Evolutionary conservation across 257 asterid genomes (phyloP).

Genomic region (Capsicum baccatum): DNA sequence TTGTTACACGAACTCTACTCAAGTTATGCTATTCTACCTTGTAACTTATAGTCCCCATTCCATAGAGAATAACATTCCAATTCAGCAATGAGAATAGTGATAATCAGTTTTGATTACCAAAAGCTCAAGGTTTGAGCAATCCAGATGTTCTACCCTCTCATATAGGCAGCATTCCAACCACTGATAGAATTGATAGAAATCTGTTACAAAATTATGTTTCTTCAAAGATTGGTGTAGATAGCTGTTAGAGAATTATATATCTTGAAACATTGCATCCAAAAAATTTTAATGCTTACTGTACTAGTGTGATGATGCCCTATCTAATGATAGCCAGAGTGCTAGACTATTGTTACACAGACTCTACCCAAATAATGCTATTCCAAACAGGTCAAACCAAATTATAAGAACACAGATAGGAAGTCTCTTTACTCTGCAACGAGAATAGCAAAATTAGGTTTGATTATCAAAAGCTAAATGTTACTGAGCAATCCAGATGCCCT

Average conservation of each 20-base stretch:
- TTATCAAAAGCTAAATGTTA: neutral
- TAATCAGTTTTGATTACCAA: neutral
- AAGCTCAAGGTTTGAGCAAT: conserved; percentile 1
- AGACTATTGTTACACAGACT: neutral
- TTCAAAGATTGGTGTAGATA: too few relatives aligned
- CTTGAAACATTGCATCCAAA: neutral
- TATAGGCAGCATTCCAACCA: neutral
- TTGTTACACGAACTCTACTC: conserved; percentile 6
- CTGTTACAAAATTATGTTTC: neutral
- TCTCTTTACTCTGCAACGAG: conserved; percentile 5
- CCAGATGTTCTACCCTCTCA: neutral
- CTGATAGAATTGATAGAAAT: neutral
- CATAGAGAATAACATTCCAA: neutral
- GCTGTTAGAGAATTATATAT: neutral
- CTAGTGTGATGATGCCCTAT: neutral
- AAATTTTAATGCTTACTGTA: neutral
- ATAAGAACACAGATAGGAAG: neutral
- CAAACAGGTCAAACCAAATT: conserved; percentile 19
- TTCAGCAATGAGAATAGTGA: neutral
- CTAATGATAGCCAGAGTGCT: neutral
- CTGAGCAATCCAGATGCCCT: neutral
- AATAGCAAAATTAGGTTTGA: neutral
- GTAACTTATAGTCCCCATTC: neutral
- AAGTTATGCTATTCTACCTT: neutral
- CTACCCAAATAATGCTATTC: neutral